phyloP scores from a whole-genome alignment of 129 eudicot genomes.

The Solidago caesia region DNA sequence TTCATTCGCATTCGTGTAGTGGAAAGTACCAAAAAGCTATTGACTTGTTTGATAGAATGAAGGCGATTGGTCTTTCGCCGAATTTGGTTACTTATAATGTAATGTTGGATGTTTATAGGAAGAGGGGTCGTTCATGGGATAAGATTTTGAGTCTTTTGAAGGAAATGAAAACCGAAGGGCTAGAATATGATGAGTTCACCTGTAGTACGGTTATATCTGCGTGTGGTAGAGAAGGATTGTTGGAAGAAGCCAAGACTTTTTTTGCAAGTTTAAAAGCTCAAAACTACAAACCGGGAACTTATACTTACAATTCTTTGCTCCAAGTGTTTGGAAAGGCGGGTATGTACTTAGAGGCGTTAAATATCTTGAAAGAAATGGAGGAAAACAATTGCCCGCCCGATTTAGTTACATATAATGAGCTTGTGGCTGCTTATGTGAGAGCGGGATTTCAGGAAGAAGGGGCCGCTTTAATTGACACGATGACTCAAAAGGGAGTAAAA shows the following conservation, averaged over 20 bases:
- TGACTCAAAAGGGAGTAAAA: conserved; percentile 68
- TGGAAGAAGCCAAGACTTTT: conserved; percentile 82
- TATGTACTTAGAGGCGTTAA: conserved; percentile 68
- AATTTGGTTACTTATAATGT: conserved; percentile 93
- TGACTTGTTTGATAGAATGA: conserved; percentile 55
- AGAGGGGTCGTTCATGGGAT: conserved; percentile 89
- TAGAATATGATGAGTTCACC: conserved; percentile 87
- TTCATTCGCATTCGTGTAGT: conserved; percentile 73
- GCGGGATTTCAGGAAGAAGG: conserved; percentile 95
- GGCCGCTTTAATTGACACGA: conserved; percentile 64
- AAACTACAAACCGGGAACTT: conserved; percentile 77
- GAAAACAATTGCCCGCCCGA: conserved; percentile 70
- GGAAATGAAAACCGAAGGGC: conserved; percentile 64
- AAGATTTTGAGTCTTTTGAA: conserved; percentile 57
- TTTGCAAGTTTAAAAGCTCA: conserved; percentile 55
- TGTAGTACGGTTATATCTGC: conserved; percentile 96
- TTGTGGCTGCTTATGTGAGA: conserved; percentile 86
- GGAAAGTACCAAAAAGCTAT: conserved; percentile 67
- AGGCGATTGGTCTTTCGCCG: conserved; percentile 51
- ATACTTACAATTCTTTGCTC: conserved; percentile 78
- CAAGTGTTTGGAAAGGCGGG: conserved; percentile 96
- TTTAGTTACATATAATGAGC: conserved; percentile 87
- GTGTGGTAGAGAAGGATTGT: conserved; percentile 90
- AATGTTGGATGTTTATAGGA: conserved; percentile 93
- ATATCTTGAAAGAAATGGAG: conserved; percentile 84